A percentile compares a stretch with the other conserved stretches of the same genome.
Evolutionary conservation across 2,329 filamentous ascomycete genomes (phyloP).

Genomic region (Blastomyces gilchristii): DNA sequence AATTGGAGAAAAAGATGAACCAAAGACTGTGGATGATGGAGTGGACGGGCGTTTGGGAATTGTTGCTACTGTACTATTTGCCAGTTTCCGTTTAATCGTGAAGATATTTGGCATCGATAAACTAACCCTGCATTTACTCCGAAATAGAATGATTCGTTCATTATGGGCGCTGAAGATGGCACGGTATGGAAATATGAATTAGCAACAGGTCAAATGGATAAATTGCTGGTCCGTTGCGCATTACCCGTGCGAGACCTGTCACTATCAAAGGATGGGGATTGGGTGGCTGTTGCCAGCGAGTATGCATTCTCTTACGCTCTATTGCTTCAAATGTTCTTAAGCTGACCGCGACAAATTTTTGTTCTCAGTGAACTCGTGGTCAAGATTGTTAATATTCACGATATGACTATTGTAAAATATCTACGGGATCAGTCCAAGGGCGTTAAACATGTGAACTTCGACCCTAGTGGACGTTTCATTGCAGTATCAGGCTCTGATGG

Average conservation of each 20-base stretch:
- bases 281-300: slow-evolving; percentile 95
- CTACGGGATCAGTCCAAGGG: slow-evolving; percentile 74
- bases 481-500: slow-evolving; percentile 83
- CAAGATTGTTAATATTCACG: slow-evolving; percentile 72
- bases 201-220: slow-evolving; percentile 57
- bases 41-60: slow-evolving; percentile 77
- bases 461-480: slow-evolving; percentile 64
- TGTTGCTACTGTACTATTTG: slow-evolving; percentile 49
- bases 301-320: slow-evolving; percentile 29
- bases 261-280: slow-evolving; percentile 68
- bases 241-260: slow-evolving; percentile 78
- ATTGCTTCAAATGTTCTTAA: neutral
- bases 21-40: slow-evolving; percentile 81
- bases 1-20: slow-evolving; percentile 84
- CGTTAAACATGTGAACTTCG: slow-evolving; percentile 87
- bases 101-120: neutral
- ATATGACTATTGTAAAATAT: slow-evolving; percentile 65
- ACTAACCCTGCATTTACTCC: neutral
- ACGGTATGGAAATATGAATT: slow-evolving; percentile 93
- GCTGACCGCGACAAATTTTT: slow-evolving; percentile 11
- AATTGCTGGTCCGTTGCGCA: slow-evolving; percentile 72
- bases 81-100: neutral
- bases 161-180: slow-evolving; percentile 86
- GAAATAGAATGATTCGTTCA: slow-evolving; percentile 63
- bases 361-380: slow-evolving; percentile 63